Evolutionary conservation across 495 filamentous ascomycete genomes (phyloP).

Genomic region (Daldinia childiae): DNA sequence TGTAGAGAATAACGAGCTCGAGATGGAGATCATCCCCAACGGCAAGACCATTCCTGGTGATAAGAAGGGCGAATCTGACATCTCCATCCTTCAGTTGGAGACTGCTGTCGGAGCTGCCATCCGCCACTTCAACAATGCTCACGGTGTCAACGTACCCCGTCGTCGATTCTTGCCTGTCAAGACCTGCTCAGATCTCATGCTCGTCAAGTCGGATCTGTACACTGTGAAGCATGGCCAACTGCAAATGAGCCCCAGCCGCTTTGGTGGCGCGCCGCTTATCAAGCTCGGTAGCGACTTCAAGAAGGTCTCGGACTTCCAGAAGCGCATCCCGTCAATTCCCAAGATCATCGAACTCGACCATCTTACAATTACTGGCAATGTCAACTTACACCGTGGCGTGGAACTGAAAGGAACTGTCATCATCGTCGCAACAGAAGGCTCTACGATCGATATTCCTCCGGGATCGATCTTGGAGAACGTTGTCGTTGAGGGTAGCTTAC

Average conservation of each 20-base stretch:
- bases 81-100: slow-evolving; percentile 97
- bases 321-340: slow-evolving; percentile 93
- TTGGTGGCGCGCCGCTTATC: slow-evolving; percentile 98
- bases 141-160: slow-evolving; percentile 98
- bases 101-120: slow-evolving; percentile 98
- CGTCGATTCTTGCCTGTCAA: slow-evolving; percentile 99
- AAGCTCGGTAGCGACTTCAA: slow-evolving; percentile 99
- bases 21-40: slow-evolving; percentile 99
- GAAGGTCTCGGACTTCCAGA: slow-evolving; percentile 99
- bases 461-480: slow-evolving; percentile 98
- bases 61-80: slow-evolving; percentile 99
- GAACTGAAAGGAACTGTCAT: slow-evolving; percentile 99
- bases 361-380: slow-evolving; percentile 94
- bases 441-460: slow-evolving; percentile 96
- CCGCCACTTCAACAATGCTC: slow-evolving; percentile 97
- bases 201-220: slow-evolving; percentile 99
- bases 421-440: slow-evolving; percentile 97
- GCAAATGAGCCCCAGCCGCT: slow-evolving; percentile 92
- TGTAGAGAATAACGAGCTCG: slow-evolving; percentile 96
- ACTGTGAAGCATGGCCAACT: slow-evolving; percentile 99
- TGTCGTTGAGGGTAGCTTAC: slow-evolving; percentile 96
- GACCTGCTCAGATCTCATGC: slow-evolving; percentile 99
- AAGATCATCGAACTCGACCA: slow-evolving; percentile 99
- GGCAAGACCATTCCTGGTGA: slow-evolving; percentile 97
- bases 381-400: slow-evolving; percentile 94